Percentiles rank a stretch among this genome's conserved stretches.
These are phyloP conservation scores for Solanum pimpinellifolium DNA, from an alignment of 257 asterid species.

Conservation along the genomic window DNA sequence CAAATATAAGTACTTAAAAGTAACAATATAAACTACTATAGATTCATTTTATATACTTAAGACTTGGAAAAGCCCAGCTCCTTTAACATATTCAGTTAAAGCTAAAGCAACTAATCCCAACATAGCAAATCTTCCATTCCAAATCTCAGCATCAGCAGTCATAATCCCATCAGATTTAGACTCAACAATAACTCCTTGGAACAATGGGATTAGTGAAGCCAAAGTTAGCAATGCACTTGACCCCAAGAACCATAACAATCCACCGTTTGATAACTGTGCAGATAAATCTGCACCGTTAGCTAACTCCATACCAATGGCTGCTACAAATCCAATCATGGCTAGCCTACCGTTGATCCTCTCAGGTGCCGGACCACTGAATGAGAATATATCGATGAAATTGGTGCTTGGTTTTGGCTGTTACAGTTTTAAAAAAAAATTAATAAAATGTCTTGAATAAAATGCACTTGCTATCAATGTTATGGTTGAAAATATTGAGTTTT, in stretches of 20 bases:
- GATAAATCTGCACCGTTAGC: slow-evolving; percentile 50
- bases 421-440: too few species aligned
- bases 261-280: slow-evolving; percentile 48
- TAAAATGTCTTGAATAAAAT: not conserved
- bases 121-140: slow-evolving; percentile 92
- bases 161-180: slow-evolving; percentile 30
- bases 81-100: slow-evolving; percentile 62
- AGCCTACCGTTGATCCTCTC: slow-evolving; percentile 80
- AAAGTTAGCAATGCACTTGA: slow-evolving; percentile 34
- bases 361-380: slow-evolving; percentile 74
- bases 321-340: slow-evolving; percentile 71
- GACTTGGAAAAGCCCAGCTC: slow-evolving; percentile 39
- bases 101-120: slow-evolving; percentile 76
- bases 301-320: slow-evolving; percentile 63
- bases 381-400: slow-evolving; percentile 31
- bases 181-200: slow-evolving; percentile 46
- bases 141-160: slow-evolving; percentile 60
- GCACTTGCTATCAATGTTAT: not conserved
- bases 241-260: slow-evolving; percentile 40
- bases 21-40: not conserved
- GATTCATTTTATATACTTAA: not conserved
- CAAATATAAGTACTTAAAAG: not conserved
- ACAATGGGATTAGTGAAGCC: slow-evolving; percentile 62
- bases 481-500: not conserved
- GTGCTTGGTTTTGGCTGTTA: slow-evolving; percentile 18